These are phyloP conservation scores for Ilex paraguariensis DNA, from an alignment of 305 asterid species.

Conservation along the genomic window DNA sequence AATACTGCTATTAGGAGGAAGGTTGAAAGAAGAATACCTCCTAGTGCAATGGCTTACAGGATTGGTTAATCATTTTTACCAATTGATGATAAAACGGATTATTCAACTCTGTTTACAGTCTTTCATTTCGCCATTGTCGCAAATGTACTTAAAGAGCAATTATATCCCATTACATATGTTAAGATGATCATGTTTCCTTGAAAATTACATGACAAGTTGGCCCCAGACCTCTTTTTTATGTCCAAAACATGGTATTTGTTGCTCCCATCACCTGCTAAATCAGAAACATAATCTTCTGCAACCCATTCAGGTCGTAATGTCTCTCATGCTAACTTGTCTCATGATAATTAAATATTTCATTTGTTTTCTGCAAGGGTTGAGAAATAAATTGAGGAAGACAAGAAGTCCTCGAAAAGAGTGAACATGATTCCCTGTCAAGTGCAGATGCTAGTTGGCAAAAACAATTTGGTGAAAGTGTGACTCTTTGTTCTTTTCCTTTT, in stretches of 20 bases:
- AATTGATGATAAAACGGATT: no score
- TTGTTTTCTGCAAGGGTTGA: no score
- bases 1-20: no score
- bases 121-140: no score
- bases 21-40: no score
- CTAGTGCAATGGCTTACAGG: no score
- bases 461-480: conserved; percentile 20
- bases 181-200: no score
- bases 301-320: conserved; percentile 17
- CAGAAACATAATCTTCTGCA: conserved; percentile 21
- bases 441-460: conserved; percentile 16
- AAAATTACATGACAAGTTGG: no score
- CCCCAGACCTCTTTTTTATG: neutral
- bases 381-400: neutral
- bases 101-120: no score
- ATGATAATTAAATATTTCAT: neutral
- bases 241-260: conserved; percentile 20
- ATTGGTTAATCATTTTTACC: no score
- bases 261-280: conserved; percentile 6
- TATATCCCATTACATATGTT: no score
- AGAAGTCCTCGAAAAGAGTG: conserved; percentile 16
- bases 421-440: conserved; percentile 16
- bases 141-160: no score
- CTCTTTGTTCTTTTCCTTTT: neutral
- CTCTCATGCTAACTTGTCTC: conserved; percentile 5